Percentiles rank a stretch among this genome's conserved stretches.
Evolutionary conservation across 2,329 filamentous ascomycete genomes (phyloP).

Genomic region (Diaporthe caulivora): DNA sequence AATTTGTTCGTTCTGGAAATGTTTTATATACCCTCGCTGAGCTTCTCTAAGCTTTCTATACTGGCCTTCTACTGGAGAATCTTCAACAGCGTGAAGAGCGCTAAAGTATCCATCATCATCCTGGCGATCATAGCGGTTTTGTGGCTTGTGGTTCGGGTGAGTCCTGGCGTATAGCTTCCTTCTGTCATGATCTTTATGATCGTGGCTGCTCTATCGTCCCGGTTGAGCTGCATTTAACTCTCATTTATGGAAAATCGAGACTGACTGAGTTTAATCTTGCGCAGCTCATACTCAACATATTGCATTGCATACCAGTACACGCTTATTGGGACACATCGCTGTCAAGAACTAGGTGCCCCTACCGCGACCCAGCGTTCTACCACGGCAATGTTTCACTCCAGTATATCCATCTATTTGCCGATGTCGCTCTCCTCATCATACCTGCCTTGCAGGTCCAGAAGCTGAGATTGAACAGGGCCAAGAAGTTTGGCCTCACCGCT

Average conservation of each 20-base stretch:
- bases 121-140: neutral
- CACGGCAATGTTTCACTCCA: conserved; percentile 8
- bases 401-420: conserved; percentile 1
- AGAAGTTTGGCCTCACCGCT: conserved; percentile 4
- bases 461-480: neutral
- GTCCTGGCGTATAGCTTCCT: neutral
- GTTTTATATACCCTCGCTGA: conserved; percentile 13
- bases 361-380: neutral
- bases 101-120: neutral
- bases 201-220: too few species aligned
- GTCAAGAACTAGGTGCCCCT: neutral
- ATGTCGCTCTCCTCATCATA: conserved; percentile 17
- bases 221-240: neutral
- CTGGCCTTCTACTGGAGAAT: conserved; percentile 22
- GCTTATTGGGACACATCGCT: conserved; percentile 8
- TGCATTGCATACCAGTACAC: conserved; percentile 16
- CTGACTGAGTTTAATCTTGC: neutral
- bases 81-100: conserved; percentile 13
- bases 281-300: conserved; percentile 6
- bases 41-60: conserved; percentile 11
- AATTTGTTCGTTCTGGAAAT: conserved; percentile 10
- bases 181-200: too few species aligned
- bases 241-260: too few species aligned
- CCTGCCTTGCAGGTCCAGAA: conserved; percentile 20
- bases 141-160: conserved; percentile 6